Percentiles rank a stretch among this genome's conserved stretches.
phyloP scores from a whole-genome alignment of 148 eudicot genomes.

The Nepenthes gracilis region DNA sequence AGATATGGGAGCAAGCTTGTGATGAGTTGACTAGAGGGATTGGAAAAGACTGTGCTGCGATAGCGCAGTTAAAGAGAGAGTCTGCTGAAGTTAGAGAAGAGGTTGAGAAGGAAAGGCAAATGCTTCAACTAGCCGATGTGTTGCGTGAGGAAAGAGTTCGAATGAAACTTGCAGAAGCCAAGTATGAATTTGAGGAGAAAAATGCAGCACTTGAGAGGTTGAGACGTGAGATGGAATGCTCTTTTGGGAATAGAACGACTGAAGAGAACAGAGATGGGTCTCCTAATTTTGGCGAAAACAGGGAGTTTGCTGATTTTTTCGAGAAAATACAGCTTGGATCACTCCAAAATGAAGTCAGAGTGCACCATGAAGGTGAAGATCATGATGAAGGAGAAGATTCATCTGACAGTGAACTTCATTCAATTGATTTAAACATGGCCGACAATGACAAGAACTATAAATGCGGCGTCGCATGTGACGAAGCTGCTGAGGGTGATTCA shows the following conservation, averaged over 20 bases:
- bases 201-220: constrained; percentile 54
- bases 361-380: not conserved
- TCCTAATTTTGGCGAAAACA: constrained; percentile 13
- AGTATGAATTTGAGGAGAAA: constrained; percentile 78
- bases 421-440: constrained; percentile 71
- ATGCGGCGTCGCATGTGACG: constrained; percentile 36
- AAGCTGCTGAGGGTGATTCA: constrained; percentile 23
- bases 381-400: constrained; percentile 30
- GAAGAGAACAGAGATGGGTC: constrained; percentile 15
- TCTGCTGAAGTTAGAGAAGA: constrained; percentile 53
- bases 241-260: constrained; percentile 14
- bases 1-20: constrained; percentile 75
- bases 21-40: constrained; percentile 70
- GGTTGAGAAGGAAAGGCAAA: constrained; percentile 72
- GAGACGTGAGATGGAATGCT: constrained; percentile 47
- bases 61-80: constrained; percentile 60
- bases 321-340: constrained; percentile 23
- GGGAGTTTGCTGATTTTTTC: constrained; percentile 31
- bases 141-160: constrained; percentile 88
- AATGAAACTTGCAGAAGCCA: constrained; percentile 86
- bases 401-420: constrained; percentile 64
- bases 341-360: constrained; percentile 12
- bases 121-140: constrained; percentile 85
- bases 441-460: constrained; percentile 32
- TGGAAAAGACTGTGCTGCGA: constrained; percentile 68